Evolutionary conservation across 345 rosid species (phyloP).

Genomic region (Capsella bursapastoris): DNA sequence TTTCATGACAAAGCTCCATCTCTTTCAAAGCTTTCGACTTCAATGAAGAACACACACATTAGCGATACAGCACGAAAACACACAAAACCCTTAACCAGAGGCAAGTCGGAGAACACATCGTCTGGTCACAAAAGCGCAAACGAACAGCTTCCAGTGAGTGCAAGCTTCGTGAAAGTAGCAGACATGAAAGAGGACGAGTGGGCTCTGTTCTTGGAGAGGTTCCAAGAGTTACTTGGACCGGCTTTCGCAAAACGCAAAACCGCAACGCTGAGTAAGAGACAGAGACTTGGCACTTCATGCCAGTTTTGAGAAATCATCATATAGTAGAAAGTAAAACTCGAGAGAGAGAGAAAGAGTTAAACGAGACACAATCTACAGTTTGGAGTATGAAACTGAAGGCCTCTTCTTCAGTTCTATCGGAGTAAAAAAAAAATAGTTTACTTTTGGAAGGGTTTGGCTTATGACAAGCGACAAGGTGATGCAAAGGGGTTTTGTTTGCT

Average conservation of each 20-base stretch:
- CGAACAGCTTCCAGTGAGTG: constrained; percentile 80
- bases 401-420: constrained; percentile 30
- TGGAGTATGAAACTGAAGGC: constrained; percentile 31
- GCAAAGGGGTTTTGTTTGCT: constrained; percentile 25
- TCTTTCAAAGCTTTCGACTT: constrained; percentile 74
- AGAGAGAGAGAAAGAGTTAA: constrained; percentile 21
- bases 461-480: constrained; percentile 40
- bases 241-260: constrained; percentile 78
- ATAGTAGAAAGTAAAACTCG: constrained; percentile 35
- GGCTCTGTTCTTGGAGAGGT: constrained; percentile 74
- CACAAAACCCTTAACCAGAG: constrained; percentile 48
- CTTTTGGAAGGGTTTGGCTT: constrained; percentile 47
- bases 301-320: constrained; percentile 69
- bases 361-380: constrained; percentile 31
- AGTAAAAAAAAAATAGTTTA: constrained; percentile 34
- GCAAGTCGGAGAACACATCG: constrained; percentile 64
- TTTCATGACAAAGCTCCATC: constrained; percentile 50
- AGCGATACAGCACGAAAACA: constrained; percentile 56
- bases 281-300: constrained; percentile 99
- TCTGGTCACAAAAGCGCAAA: constrained; percentile 90
- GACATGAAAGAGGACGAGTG: constrained; percentile 91
- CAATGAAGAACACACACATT: constrained; percentile 64
- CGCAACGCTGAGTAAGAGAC: constrained; percentile 70
- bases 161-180: constrained; percentile 81
- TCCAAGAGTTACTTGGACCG: constrained; percentile 68